phyloP scores from a whole-genome alignment of 192 early-diverging fungal genomes.

The Podila clonocystis region DNA sequence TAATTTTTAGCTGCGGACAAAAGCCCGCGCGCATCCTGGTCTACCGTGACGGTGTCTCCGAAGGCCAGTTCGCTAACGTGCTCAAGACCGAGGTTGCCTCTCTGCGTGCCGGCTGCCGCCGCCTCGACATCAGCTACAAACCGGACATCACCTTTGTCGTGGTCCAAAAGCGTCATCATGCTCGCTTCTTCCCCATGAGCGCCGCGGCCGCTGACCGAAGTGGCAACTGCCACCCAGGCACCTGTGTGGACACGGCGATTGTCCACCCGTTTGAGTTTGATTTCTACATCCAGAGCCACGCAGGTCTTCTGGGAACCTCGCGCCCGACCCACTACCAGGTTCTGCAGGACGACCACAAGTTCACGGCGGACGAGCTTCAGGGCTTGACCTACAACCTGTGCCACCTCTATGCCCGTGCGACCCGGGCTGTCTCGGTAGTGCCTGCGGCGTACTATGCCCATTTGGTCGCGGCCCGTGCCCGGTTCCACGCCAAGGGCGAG shows the following conservation, averaged over 20 bases:
- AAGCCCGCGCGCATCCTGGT: conserved; percentile 84
- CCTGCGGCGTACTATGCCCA: conserved; percentile 96
- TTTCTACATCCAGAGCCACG: conserved; percentile 92
- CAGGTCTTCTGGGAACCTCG: conserved; percentile 93
- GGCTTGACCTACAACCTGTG: conserved; percentile 91
- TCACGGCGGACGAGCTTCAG: conserved; percentile 86
- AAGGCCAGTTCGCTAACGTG: conserved; percentile 85
- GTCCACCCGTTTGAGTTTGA: conserved; percentile 87
- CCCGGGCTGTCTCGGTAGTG: conserved; percentile 85
- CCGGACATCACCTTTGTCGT: conserved; percentile 87
- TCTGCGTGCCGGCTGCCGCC: conserved; percentile 66
- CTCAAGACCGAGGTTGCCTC: conserved; percentile 77
- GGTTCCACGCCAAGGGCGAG: conserved; percentile 82
- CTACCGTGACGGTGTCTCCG: conserved; percentile 92
- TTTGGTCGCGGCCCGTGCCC: conserved; percentile 85
- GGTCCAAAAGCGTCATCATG: conserved; percentile 92
- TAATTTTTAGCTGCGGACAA: conserved; percentile 54
- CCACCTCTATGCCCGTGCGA: conserved; percentile 90
- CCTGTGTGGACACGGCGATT: conserved; percentile 77
- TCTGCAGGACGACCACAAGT: conserved; percentile 86
- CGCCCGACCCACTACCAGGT: conserved; percentile 95
- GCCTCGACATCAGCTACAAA: conserved; percentile 73
- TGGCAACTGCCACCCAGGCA: conserved; percentile 89
- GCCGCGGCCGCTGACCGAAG: conserved; percentile 68
- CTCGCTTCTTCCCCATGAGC: conserved; percentile 81